phyloP scores from a whole-genome alignment of 345 rosid genomes.

The Lepidium didymum region DNA sequence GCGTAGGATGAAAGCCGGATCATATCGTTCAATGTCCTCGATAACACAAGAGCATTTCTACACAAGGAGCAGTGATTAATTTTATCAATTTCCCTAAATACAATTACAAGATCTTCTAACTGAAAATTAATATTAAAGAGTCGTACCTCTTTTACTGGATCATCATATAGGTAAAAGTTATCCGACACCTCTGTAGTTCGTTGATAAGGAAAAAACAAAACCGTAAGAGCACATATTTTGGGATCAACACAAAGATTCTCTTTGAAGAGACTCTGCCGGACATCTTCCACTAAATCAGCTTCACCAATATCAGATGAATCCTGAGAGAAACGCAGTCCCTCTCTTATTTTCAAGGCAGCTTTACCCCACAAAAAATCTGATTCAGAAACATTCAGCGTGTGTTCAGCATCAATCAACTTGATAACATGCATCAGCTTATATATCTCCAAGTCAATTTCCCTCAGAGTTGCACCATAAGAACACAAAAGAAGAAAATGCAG shows the following conservation, averaged over 20 bases:
- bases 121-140: neutral
- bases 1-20: slow-evolving; percentile 73
- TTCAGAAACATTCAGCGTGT: slow-evolving; percentile 33
- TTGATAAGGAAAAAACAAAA: slow-evolving; percentile 56
- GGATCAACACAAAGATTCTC: slow-evolving; percentile 81
- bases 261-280: slow-evolving; percentile 52
- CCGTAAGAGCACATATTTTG: slow-evolving; percentile 61
- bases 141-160: slow-evolving; percentile 15
- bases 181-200: slow-evolving; percentile 31
- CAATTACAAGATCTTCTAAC: neutral
- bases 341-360: slow-evolving; percentile 52
- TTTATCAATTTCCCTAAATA: neutral
- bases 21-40: slow-evolving; percentile 43
- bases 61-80: slow-evolving; percentile 13
- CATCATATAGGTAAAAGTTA: neutral
- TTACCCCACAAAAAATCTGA: slow-evolving; percentile 74
- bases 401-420: slow-evolving; percentile 37
- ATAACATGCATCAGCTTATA: slow-evolving; percentile 55
- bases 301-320: slow-evolving; percentile 34
- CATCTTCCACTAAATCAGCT: slow-evolving; percentile 42
- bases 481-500: slow-evolving; percentile 61
- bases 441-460: slow-evolving; percentile 71
- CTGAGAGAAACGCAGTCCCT: slow-evolving; percentile 42
- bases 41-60: slow-evolving; percentile 34
- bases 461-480: slow-evolving; percentile 82